Evolutionary conservation across 371 early-diverging fungal genomes (phyloP), one percentile per base, ranked within the genome.

Genomic region (Mortierella sp.): DNA sequence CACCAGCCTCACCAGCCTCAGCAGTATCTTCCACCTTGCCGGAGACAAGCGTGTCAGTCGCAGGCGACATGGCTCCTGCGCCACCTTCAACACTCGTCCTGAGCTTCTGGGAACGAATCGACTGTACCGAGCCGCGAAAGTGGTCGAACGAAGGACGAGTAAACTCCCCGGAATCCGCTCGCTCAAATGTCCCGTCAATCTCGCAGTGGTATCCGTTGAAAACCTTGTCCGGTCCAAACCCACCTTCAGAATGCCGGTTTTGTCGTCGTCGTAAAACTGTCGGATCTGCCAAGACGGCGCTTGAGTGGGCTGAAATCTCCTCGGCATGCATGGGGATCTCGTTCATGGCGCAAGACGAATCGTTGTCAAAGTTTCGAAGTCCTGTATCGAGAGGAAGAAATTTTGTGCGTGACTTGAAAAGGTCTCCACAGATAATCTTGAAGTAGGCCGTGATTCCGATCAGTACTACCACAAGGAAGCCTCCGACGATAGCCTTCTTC

Each of bases 371-470:
- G 67, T 43, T 78, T 37, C 64, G 64, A 21, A 64, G 37, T 64
- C 64, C 64, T 5, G 90, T 80, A 61, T 88, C 89, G 24, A 90
- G 79, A 0, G 90, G 89, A 24, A 90, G 53, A 54, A 88, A 91
- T 70, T 91, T 91, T 0, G 93, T 91, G 61, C 93, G 89, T 13
- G 85, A 88, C 75, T 89, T 87, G 81, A 93, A 94, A 0, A 93
- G 92, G 26, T 89, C 89, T 28, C 90, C 89, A 84, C 93, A 92
- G 34, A 89, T 78, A 37, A 91, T 80, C 76, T 92, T 93, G 83
- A 93, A 94, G 50, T 88, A 86, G 6, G 90, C 73, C 0, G 93
- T 94, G 67, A 90, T 69, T 3, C 92, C 72, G 8, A 94, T 74
- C n/a, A 93, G 76, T 0, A 92, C 92, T 4, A 90, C 79, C 31